Evolutionary conservation across 176 grass and related monocot genomes (phyloP).

Genomic region (Carex kokanica): DNA sequence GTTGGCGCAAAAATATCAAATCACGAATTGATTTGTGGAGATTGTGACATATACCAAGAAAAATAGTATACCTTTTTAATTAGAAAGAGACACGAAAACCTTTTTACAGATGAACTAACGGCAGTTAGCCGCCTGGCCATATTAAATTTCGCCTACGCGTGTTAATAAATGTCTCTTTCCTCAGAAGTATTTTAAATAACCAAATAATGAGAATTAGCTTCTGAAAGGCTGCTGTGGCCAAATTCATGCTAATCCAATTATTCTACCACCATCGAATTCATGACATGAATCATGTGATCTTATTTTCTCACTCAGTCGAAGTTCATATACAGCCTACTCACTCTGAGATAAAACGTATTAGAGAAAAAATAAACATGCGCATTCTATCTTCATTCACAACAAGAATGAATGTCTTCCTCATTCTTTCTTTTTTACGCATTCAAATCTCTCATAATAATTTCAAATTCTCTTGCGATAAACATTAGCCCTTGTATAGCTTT

Average conservation of each 20-base stretch:
- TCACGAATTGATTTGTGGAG: not conserved
- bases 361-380: too few species aligned
- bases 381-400: too few species aligned
- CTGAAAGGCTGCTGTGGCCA: not conserved
- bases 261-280: too few species aligned
- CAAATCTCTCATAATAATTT: too few species aligned
- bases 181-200: not conserved
- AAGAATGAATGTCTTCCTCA: too few species aligned
- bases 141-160: not conserved
- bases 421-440: too few species aligned
- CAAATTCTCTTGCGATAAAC: too few species aligned
- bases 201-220: not conserved
- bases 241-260: not conserved
- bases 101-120: not conserved
- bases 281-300: too few species aligned
- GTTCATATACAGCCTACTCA: too few species aligned
- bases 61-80: not conserved
- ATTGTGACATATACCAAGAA: constrained; percentile 6
- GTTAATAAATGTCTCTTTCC: not conserved
- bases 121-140: not conserved
- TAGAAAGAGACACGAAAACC: not conserved
- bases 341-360: too few species aligned
- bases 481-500: too few species aligned
- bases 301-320: too few species aligned
- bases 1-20: not conserved